Conservation (phyloP, 306 rosid species). For the Pyrus communis region DNA sequence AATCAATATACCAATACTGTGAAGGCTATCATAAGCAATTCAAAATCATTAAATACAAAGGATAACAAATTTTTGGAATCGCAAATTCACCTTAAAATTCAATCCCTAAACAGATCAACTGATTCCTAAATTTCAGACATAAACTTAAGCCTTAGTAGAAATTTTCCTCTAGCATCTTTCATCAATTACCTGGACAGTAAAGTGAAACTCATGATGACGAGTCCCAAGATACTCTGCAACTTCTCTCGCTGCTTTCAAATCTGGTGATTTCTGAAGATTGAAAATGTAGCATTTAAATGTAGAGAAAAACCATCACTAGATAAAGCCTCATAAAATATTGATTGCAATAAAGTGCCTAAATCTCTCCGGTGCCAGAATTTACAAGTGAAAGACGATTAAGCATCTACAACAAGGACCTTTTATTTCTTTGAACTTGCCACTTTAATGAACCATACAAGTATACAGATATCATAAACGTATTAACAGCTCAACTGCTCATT, state of each 20-base stretch:
- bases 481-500: not conserved
- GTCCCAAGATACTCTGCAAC: constrained; percentile 95
- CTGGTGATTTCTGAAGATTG: constrained; percentile 79
- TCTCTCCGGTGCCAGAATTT: not conserved
- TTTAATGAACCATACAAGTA: not conserved
- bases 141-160: not conserved
- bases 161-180: not conserved
- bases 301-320: not conserved
- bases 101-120: not conserved
- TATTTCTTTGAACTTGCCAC: not conserved
- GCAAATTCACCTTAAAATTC: not conserved
- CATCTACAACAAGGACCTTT: not conserved
- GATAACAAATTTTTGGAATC: not conserved
- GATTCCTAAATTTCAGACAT: not conserved
- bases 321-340: not conserved
- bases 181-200: constrained; percentile 80
- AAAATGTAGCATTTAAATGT: constrained; percentile 13
- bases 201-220: constrained; percentile 78
- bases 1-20: not conserved
- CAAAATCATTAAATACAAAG: not conserved
- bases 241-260: constrained; percentile 88
- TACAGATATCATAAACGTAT: no score
- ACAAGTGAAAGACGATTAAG: not conserved
- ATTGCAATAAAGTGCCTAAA: not conserved
- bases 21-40: not conserved